Evolutionary conservation across 148 eudicot species (phyloP).

Genomic region (Selenicereus undatus): DNA sequence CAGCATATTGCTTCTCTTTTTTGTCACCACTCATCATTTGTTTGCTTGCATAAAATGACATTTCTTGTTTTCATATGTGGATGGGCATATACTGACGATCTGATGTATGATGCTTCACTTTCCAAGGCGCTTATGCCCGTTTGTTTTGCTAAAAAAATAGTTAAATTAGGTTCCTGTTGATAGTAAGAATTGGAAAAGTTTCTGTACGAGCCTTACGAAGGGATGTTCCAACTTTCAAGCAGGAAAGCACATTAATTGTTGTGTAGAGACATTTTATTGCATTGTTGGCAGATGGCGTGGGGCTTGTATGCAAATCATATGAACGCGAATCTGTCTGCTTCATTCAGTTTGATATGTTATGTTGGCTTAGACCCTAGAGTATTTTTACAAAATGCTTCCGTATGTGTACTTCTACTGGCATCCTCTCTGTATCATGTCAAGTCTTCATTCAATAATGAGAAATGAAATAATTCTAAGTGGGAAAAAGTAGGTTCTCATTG

Average conservation of each 20-base stretch:
- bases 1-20: constrained; percentile 6
- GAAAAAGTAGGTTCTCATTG: not conserved
- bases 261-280: not conserved
- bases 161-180: not conserved
- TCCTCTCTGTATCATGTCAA: not conserved
- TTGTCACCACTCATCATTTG: not conserved
- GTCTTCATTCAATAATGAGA: not conserved
- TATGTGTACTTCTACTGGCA: not conserved
- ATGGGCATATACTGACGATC: not conserved
- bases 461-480: not conserved
- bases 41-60: not conserved
- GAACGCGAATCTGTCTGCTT: not conserved
- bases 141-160: not conserved
- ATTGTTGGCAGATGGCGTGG: not conserved
- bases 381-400: not conserved
- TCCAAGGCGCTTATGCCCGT: not conserved
- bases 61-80: not conserved
- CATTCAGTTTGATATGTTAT: not conserved
- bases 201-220: not conserved
- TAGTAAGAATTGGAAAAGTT: not conserved
- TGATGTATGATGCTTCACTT: not conserved
- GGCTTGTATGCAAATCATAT: not conserved
- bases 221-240: not conserved
- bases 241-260: not conserved
- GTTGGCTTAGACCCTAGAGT: not conserved